These are phyloP conservation scores for Eimeria tenella DNA, from an alignment of 169 alveolate species.

Conservation along the genomic window DNA sequence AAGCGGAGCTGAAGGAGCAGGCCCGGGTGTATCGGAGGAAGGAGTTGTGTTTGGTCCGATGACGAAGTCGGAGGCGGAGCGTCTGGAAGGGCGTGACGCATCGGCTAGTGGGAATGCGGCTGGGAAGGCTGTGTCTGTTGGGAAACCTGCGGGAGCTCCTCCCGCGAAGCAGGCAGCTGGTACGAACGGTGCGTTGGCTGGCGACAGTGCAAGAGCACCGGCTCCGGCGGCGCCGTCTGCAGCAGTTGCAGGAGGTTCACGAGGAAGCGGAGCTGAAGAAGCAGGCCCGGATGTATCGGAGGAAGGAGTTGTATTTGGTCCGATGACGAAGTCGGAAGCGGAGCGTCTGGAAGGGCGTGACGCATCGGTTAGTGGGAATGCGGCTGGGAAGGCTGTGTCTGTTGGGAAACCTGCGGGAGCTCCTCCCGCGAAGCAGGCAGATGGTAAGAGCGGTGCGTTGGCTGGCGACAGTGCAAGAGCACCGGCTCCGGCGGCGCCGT, in stretches of 20 bases:
- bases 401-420: background rate
- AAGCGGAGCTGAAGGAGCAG: background rate
- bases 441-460: background rate
- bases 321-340: background rate
- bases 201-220: too few species aligned
- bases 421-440: background rate
- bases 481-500: background rate
- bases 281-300: background rate
- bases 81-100: background rate
- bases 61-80: conserved; percentile 1
- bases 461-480: too few species aligned
- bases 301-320: background rate
- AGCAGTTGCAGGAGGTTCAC: too few species aligned
- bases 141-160: background rate
- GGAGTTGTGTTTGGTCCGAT: background rate
- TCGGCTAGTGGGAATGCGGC: background rate
- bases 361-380: background rate
- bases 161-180: background rate
- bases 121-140: background rate
- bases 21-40: background rate
- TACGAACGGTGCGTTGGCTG: background rate
- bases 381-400: background rate
- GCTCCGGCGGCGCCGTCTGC: too few species aligned
- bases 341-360: background rate
- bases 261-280: background rate